Evolutionary conservation across 2,329 filamentous ascomycete species (phyloP).

Genomic region (Chrysosporium queenslandicum): DNA sequence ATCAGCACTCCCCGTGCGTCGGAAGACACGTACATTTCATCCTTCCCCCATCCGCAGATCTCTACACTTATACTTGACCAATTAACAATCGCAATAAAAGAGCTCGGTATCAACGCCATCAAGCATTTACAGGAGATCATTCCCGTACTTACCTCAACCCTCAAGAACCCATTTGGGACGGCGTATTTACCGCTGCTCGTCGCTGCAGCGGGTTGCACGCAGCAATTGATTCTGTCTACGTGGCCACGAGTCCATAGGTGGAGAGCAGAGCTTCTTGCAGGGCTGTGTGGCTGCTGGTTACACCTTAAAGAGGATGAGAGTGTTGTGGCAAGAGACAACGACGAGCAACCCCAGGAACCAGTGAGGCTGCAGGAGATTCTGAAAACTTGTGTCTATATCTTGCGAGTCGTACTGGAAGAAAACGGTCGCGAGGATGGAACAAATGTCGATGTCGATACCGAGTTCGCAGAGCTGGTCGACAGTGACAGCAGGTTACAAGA

Average conservation of each 20-base stretch:
- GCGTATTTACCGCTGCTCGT: conserved; percentile 46
- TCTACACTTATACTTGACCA: conserved; percentile 40
- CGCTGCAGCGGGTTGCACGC: conserved; percentile 45
- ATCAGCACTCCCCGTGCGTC: conserved; percentile 39
- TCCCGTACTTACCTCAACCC: conserved; percentile 53
- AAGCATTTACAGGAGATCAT: conserved; percentile 51
- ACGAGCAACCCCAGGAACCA: conserved; percentile 14
- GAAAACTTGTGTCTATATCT: background rate
- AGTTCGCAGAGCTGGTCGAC: conserved; percentile 29
- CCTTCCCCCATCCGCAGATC: conserved; percentile 36
- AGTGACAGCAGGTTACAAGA: conserved; percentile 27
- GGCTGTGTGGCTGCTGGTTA: conserved; percentile 54
- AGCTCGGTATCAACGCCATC: conserved; percentile 31
- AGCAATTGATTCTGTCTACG: conserved; percentile 50
- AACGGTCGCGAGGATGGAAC: background rate
- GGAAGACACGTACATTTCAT: conserved; percentile 38
- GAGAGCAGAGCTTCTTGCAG: conserved; percentile 54
- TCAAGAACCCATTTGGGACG: conserved; percentile 59
- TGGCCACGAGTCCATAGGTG: conserved; percentile 61
- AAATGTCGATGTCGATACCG: conserved; percentile 22
- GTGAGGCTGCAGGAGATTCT: conserved; percentile 18
- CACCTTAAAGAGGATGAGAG: conserved; percentile 38
- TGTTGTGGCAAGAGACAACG: conserved; percentile 4
- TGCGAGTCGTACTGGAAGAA: conserved; percentile 13
- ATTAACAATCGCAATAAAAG: conserved; percentile 22